Evolutionary conservation across 2,329 filamentous ascomycete species (phyloP).

Genomic region (Pseudocercospora fijiensis): DNA sequence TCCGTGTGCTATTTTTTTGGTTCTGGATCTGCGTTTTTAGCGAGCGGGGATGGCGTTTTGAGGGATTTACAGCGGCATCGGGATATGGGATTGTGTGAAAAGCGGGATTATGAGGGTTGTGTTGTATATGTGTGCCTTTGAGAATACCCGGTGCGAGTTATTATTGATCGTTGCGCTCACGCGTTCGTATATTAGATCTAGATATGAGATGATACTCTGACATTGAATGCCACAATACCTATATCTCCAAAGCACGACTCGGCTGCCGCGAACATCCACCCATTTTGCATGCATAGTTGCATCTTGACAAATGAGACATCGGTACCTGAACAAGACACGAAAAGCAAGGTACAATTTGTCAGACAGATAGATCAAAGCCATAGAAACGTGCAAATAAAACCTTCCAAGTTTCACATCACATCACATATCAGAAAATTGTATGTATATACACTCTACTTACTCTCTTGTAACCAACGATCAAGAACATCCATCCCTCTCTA

Average conservation of each 20-base stretch:
- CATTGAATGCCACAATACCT: background rate
- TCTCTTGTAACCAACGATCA: no score
- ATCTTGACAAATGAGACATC: no score
- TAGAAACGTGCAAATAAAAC: background rate
- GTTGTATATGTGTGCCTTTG: slow-evolving; percentile 5
- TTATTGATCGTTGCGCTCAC: background rate
- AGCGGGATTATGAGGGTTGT: background rate
- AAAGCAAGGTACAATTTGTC: no score
- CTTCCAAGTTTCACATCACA: background rate
- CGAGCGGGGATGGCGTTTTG: slow-evolving; percentile 2
- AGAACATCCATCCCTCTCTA: no score
- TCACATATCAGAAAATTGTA: no score
- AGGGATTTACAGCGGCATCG: background rate
- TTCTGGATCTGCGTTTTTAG: slow-evolving; percentile 1
- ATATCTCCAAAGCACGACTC: no score
- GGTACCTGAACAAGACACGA: no score
- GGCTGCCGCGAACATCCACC: no score
- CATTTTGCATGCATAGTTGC: no score
- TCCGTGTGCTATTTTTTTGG: no score
- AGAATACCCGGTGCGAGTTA: slow-evolving; percentile 9
- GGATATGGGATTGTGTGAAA: background rate
- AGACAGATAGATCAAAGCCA: no score
- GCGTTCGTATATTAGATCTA: slow-evolving; percentile 2
- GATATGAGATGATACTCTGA: slow-evolving; percentile 5
- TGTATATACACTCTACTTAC: no score